A percentile compares a stretch with the other conserved stretches of the same genome.
phyloP scores from a whole-genome alignment of 78 protist genomes.

The Salpingoeca rosetta region DNA sequence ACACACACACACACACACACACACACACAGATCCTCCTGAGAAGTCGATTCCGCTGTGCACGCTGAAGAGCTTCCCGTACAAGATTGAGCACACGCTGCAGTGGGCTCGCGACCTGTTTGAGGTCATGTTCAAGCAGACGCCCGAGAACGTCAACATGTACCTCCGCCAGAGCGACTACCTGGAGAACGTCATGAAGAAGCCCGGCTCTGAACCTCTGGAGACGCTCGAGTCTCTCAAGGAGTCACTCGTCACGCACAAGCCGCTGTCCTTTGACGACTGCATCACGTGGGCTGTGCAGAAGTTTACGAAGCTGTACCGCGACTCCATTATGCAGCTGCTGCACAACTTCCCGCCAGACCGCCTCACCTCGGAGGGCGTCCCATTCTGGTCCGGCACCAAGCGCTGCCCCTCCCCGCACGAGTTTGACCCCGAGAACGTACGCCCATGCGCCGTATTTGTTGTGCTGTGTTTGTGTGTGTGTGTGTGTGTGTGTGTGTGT shows the following conservation, averaged over 20 bases:
- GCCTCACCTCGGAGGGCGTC: conserved; percentile 16
- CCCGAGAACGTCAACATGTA: conserved; percentile 69
- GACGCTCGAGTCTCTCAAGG: conserved; percentile 34
- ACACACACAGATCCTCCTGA: conserved; percentile 99
- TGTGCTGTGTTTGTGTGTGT: neutral
- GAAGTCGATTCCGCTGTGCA: conserved; percentile 87
- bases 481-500: too few relatives aligned
- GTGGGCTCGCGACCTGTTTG: conserved; percentile 91
- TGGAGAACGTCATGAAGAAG: conserved; percentile 26
- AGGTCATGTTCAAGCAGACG: conserved; percentile 54
- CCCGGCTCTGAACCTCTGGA: conserved; percentile 14
- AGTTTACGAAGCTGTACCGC: conserved; percentile 77
- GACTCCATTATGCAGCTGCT: conserved; percentile 80
- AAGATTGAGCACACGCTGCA: conserved; percentile 81
- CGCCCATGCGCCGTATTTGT: neutral
- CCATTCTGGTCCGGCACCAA: conserved; percentile 88
- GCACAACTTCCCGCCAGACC: conserved; percentile 91
- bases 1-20: too few relatives aligned
- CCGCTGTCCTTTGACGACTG: conserved; percentile 81
- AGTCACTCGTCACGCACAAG: conserved; percentile 24
- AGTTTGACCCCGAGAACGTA: conserved; percentile 47
- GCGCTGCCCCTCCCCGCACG: conserved; percentile 67
- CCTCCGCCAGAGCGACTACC: conserved; percentile 40
- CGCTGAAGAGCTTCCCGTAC: conserved; percentile 94
- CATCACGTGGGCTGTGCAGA: conserved; percentile 85